Conservation (phyloP, 2,329 filamentous ascomycete species). For the Xylaria sp. region DNA sequence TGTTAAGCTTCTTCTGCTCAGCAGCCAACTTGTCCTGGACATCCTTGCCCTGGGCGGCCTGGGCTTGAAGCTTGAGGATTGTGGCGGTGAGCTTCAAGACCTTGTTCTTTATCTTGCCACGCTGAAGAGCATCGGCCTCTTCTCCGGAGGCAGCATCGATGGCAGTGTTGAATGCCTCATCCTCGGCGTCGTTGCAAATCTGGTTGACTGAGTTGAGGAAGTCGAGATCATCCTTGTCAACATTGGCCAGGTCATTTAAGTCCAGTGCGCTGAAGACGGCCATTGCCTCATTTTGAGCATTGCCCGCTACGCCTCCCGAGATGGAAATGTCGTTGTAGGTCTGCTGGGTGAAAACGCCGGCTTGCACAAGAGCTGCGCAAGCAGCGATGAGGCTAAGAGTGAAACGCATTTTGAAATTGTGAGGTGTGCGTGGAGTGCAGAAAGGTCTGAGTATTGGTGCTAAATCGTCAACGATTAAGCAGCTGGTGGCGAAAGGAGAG, state of each 20-base stretch:
- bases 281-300: conserved; percentile 55
- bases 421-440: conserved; percentile 17
- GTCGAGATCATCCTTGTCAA: conserved; percentile 58
- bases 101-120: conserved; percentile 70
- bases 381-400: conserved; percentile 41
- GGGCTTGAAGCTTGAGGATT: conserved; percentile 59
- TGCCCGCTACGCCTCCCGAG: conserved; percentile 57
- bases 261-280: conserved; percentile 52
- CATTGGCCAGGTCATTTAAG: conserved; percentile 54
- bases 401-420: conserved; percentile 44
- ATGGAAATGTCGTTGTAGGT: conserved; percentile 60
- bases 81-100: conserved; percentile 66
- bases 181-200: conserved; percentile 64
- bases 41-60: conserved; percentile 62
- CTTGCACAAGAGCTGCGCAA: conserved; percentile 38
- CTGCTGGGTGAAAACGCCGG: conserved; percentile 44
- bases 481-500: conserved; percentile 1
- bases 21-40: conserved; percentile 56
- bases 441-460: background rate
- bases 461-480: conserved; percentile 24
- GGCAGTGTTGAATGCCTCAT: conserved; percentile 63
- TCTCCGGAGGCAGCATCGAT: conserved; percentile 59
- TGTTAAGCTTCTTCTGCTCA: conserved; percentile 63
- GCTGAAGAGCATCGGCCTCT: conserved; percentile 59
- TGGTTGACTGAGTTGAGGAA: conserved; percentile 62